phyloP scores from a whole-genome alignment of 2,329 filamentous ascomycete genomes.

The Capronia epimyces region DNA sequence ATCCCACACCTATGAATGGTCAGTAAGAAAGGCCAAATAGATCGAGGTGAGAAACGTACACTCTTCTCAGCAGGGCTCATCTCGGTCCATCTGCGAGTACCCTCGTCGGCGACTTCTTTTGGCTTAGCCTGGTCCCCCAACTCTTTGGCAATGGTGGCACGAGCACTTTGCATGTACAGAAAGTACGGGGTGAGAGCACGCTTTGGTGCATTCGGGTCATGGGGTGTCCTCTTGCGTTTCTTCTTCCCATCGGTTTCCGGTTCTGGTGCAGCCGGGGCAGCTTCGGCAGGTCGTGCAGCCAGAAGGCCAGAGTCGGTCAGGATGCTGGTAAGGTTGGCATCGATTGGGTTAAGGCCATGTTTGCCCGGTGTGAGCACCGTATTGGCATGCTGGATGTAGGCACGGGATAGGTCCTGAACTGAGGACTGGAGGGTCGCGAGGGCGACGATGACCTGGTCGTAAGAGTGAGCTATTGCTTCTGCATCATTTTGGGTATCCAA shows the following conservation, averaged over 20 bases:
- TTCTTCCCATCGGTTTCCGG: slow-evolving; percentile 61
- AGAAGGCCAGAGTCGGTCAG: slow-evolving; percentile 44
- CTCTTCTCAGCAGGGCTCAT: slow-evolving; percentile 70
- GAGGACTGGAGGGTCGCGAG: slow-evolving; percentile 73
- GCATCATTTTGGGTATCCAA: slow-evolving; percentile 7
- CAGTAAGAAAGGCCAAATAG: background rate
- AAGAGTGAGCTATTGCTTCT: slow-evolving; percentile 36
- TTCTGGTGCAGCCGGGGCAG: slow-evolving; percentile 31
- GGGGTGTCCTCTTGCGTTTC: slow-evolving; percentile 80
- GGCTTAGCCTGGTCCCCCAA: slow-evolving; percentile 70
- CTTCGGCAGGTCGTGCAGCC: slow-evolving; percentile 32
- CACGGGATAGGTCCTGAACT: slow-evolving; percentile 71
- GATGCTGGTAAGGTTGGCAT: slow-evolving; percentile 47
- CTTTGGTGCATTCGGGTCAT: slow-evolving; percentile 92
- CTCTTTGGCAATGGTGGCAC: slow-evolving; percentile 73
- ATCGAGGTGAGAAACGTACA: slow-evolving; percentile 39
- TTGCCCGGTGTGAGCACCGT: slow-evolving; percentile 64
- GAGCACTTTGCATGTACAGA: slow-evolving; percentile 84
- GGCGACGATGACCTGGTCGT: slow-evolving; percentile 63
- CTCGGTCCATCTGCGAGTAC: slow-evolving; percentile 75
- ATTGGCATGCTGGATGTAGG: slow-evolving; percentile 85
- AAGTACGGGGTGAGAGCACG: slow-evolving; percentile 91
- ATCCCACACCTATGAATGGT: slow-evolving; percentile 46
- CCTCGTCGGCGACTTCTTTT: slow-evolving; percentile 81
- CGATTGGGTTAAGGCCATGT: slow-evolving; percentile 43